Evolutionary conservation across 2,329 filamentous ascomycete genomes (phyloP), one percentile per base, ranked within the genome.

Genomic region (Periconia macrospinosa): DNA sequence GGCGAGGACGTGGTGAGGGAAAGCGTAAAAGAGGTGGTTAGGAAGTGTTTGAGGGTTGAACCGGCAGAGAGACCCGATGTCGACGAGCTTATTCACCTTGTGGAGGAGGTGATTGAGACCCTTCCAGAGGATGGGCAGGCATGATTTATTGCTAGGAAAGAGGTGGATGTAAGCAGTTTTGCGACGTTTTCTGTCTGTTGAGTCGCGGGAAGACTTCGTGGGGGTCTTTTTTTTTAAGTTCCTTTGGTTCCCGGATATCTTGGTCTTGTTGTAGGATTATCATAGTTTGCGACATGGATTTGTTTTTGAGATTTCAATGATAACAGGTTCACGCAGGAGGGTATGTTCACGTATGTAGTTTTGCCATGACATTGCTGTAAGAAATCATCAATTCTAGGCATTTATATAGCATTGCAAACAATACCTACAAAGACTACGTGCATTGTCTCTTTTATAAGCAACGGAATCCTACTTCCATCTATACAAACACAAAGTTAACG

Each of bases 21-120:
- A 48, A 81, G 85, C 1, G 91, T 97, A 19, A 89, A 93, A 72
- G 88, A 96, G 55, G 84, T 99, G 13, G 93, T 99, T 50, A 82
- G 92, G 70, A 87, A 83, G 69, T 99, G 94, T 75, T 78, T 99
- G 68, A 84, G 80, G 63, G 90, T 97, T 27, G 94, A 99, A 78
- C 89, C 93, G 0, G 83, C 83, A 2, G 93, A 97, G 71, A 80
- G 94, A 59, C 94, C 94, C 15, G 90, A 95, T 74, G 88, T 96
- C 55, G 86, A 91, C 64, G 87, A 94, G 75, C 76, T 97, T 72
- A 94, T 95, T 62, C 76, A 78, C 43, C 83, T 94, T 71, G 86
- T 96, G n/a, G 85, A 92, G 73, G 78, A 79, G 15, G 88, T 91
- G 18, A 83, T 96, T 65, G 81, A 83, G 33, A 78, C 82, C 51